Evolutionary conservation across 768 basidiomycete species (phyloP), one percentile per base, ranked within the genome.

Genomic region (Albatrellus ellisii): DNA sequence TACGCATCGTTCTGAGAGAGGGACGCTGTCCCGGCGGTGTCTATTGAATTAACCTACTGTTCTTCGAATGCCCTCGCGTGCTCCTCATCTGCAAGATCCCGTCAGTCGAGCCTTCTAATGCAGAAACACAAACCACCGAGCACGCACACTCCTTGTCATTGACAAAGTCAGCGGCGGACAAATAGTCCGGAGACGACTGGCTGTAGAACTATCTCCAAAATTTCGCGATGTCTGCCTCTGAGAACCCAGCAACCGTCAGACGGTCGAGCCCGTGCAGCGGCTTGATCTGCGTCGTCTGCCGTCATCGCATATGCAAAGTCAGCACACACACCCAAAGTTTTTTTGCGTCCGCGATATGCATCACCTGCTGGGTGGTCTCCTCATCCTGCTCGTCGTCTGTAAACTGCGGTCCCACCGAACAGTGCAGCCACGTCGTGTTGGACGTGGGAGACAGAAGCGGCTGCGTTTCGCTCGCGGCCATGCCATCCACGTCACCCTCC

Each of bases 241-340:
- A 82, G 59, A 99, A 89, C 2, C 94, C 94, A 9, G 91, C 80
- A 25, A 88, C 75, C 1, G 78, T 70, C 1, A 99, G 69, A 7
- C 89, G 71, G 59, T 99, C 94, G 53, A 99, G 97, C 0, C 94
- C 94, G 49, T 90, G 69, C 22, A 83, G 63, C 9, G 87, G 86
- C 28, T 75, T 77, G 20, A 88, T 68, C 58, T 88, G 85, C 1
- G 73, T 68, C 25, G 72, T 69, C 79, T 91, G 47, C 25, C n/a
- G 17, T 2, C 26, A 22, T 3, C 28, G 11, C 25, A 21, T 41
- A 22, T 3, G n/a, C 11, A 7, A 20, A 12, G 20, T 12, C 6
- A 32, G 15, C 4, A 9, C 26, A 26, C 2, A n/a, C 12, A 14
- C n/a, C n/a, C 40, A 18, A 32, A 37, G 33, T 1, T 6, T 32